Percentiles rank a stretch among this genome's conserved stretches.
Evolutionary conservation across 2,329 filamentous ascomycete species (phyloP).

Genomic region (Diaporthe velutina): DNA sequence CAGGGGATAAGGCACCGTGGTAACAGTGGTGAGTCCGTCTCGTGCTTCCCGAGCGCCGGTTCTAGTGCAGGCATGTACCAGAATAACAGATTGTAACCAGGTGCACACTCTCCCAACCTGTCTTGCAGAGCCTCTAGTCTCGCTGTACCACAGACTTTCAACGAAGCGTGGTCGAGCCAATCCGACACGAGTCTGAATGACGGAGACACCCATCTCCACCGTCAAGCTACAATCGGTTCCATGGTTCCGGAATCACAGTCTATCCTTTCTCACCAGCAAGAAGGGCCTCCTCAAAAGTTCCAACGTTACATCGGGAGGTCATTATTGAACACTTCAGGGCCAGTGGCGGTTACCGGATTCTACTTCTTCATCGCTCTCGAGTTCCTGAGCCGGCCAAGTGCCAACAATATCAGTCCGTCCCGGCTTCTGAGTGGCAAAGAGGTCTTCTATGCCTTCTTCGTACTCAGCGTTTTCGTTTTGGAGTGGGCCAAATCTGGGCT

Average conservation of each 20-base stretch:
- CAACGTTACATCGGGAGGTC: neutral
- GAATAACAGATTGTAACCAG: neutral
- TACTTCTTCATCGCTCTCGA: neutral
- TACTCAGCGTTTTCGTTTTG: neutral
- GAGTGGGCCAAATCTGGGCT: constrained; percentile 5
- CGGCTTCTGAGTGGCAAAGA: neutral
- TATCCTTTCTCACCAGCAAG: neutral
- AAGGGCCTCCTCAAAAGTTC: neutral
- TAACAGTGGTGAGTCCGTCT: neutral
- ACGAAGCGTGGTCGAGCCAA: neutral
- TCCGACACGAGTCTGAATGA: neutral
- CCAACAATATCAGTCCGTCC: neutral
- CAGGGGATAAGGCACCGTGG: neutral
- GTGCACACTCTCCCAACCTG: neutral
- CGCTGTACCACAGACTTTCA: neutral
- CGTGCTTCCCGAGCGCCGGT: neutral
- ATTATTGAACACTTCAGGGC: neutral
- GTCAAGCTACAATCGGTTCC: neutral
- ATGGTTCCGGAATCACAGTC: neutral
- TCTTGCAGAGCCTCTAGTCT: neutral
- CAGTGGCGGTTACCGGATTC: neutral
- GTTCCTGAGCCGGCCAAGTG: constrained; percentile 1
- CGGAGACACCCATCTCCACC: neutral
- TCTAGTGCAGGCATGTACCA: neutral
- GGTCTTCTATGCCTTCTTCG: neutral